Percentiles rank a stretch among this genome's conserved stretches.
Evolutionary conservation across 352 stramenopile species (phyloP).

Genomic region (Phytopythium vexans): DNA sequence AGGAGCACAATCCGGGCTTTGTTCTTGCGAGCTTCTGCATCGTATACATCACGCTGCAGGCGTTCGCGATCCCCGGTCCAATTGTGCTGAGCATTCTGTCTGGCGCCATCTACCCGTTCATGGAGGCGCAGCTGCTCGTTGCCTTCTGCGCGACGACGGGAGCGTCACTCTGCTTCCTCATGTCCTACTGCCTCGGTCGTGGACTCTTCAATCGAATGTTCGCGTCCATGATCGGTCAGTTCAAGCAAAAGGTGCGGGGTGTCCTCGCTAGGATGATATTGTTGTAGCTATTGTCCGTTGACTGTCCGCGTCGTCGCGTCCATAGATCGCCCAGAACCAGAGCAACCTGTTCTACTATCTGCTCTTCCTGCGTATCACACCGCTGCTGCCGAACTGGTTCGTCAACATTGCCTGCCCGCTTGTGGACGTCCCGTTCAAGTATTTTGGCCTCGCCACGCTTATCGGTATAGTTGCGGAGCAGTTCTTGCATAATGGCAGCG

Average conservation of each 20-base stretch:
- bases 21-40: slow-evolving; percentile 80
- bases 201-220: slow-evolving; percentile 69
- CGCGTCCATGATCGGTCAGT: slow-evolving; percentile 65
- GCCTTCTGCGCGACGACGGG: slow-evolving; percentile 82
- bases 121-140: slow-evolving; percentile 74
- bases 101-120: slow-evolving; percentile 85
- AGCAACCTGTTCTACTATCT: slow-evolving; percentile 88
- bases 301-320: neutral
- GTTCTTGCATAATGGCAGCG: neutral
- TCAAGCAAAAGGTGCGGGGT: slow-evolving; percentile 64
- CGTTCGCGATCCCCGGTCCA: slow-evolving; percentile 84
- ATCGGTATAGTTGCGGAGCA: slow-evolving; percentile 32
- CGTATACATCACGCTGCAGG: slow-evolving; percentile 85
- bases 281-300: slow-evolving; percentile 1
- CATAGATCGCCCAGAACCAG: slow-evolving; percentile 76
- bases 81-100: slow-evolving; percentile 87
- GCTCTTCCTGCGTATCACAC: slow-evolving; percentile 87
- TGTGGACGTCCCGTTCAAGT: slow-evolving; percentile 79
- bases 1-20: slow-evolving; percentile 64
- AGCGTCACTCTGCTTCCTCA: slow-evolving; percentile 78
- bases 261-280: neutral
- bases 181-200: slow-evolving; percentile 84
- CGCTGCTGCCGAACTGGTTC: slow-evolving; percentile 88
- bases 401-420: slow-evolving; percentile 87
- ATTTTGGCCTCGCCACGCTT: slow-evolving; percentile 82